Base-by-base conservation (phyloP, 2,329 filamentous ascomycete genomes). In the Exophiala viscosa region DNA sequence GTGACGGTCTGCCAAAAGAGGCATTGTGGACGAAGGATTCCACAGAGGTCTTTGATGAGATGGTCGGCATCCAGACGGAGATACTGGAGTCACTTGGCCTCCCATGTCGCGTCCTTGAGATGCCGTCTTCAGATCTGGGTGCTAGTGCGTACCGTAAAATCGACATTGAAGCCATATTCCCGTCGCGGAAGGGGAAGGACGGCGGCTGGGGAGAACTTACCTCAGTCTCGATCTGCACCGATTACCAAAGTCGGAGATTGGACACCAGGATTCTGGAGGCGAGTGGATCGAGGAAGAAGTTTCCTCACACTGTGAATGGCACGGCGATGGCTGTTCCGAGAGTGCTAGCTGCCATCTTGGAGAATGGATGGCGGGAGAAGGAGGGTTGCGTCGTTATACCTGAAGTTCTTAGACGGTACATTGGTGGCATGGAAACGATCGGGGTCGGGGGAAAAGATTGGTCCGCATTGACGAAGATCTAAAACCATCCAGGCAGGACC, bases 161-260 rank as follows among this genome's bases (percentile, higher is more conserved):
- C 60, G 93, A 99, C 68, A 95, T 99, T 50, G 93, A 99, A 68
- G 90, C 88, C 2, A 91, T 86, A 71, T 97, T 99, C 74, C 93
- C 93, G 0, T 91, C 88, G 36, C 81, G 92, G 3, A 76, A 69
- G 44, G 69, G 67, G 8, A 48, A 57, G 5, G 79, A 86, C 60
- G 79, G 85, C 60, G 90, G 89, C 28, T 99, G 91, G 87, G 93
- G 93, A 42, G 93, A 99, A 72, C 85, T 99, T 47, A 95, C 91
- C 0, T 92, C 87, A 39, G 85, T 90, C 0, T 95, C 88, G 58
- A 85, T 92, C 62, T 99, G 93, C 72, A 93, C 89, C 1, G 93
- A 99, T 70, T 99, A 97, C 72, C 93, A 99, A 75, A 87, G 82
- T 20, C 80, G 93, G 23, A 80, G 93, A 13, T 76, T 99, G 33